Evolutionary conservation across 2,329 filamentous ascomycete species (phyloP).

Genomic region (Alternaria consortialis): DNA sequence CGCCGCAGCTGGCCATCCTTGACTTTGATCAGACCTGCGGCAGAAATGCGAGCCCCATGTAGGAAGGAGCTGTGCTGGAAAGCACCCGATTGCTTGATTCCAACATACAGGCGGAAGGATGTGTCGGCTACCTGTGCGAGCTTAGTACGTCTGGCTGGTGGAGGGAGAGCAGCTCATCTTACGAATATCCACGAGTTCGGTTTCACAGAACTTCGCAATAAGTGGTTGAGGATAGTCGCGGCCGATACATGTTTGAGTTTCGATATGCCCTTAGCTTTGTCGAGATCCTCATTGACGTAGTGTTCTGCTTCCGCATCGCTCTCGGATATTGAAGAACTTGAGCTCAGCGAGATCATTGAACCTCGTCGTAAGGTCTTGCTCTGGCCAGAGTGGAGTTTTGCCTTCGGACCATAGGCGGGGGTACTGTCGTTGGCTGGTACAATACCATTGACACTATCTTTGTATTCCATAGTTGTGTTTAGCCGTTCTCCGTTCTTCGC

Average conservation of each 20-base stretch:
- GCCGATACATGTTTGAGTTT: slow-evolving; percentile 74
- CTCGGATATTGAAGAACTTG: slow-evolving; percentile 53
- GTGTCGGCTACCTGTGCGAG: slow-evolving; percentile 72
- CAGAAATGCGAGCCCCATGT: slow-evolving; percentile 80
- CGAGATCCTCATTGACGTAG: slow-evolving; percentile 71
- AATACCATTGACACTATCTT: slow-evolving; percentile 77
- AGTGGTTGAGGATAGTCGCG: slow-evolving; percentile 77
- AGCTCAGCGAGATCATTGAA: slow-evolving; percentile 38
- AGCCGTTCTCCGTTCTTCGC: slow-evolving; percentile 82
- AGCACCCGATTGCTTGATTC: slow-evolving; percentile 86
- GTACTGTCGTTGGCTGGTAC: slow-evolving; percentile 55
- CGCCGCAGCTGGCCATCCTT: slow-evolving; percentile 80
- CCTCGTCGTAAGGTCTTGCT: slow-evolving; percentile 31
- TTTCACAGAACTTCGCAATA: slow-evolving; percentile 79
- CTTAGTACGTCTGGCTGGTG: not conserved
- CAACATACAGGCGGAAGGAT: slow-evolving; percentile 83
- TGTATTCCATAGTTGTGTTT: slow-evolving; percentile 77
- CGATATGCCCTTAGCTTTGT: slow-evolving; percentile 67
- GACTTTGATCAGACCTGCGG: slow-evolving; percentile 86
- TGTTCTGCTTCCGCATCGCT: slow-evolving; percentile 69
- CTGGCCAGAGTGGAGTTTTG: slow-evolving; percentile 34
- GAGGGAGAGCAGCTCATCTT: slow-evolving; percentile 23
- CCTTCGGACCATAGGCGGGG: slow-evolving; percentile 51
- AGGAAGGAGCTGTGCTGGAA: slow-evolving; percentile 94
- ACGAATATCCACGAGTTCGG: slow-evolving; percentile 95